Percentiles rank a stretch among this genome's conserved stretches.
Conservation (phyloP, 1,284 basidiomycete genomes). For the Wallemia mellicola region DNA sequence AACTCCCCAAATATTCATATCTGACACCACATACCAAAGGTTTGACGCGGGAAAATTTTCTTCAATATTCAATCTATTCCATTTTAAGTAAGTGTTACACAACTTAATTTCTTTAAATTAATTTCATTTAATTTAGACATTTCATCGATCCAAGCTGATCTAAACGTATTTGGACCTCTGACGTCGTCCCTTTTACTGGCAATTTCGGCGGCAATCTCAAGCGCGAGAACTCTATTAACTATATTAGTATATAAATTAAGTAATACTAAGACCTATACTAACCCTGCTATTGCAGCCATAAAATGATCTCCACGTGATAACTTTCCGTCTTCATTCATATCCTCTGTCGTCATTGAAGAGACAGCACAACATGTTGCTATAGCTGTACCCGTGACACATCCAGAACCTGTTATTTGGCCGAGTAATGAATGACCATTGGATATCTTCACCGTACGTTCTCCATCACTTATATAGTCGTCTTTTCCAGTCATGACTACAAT, state of each 20-base stretch:
- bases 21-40: background rate
- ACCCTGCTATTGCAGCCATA: constrained; percentile 44
- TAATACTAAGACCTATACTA: constrained; percentile 10
- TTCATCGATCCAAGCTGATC: constrained; percentile 59
- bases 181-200: constrained; percentile 40
- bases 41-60: background rate
- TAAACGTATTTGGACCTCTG: constrained; percentile 56
- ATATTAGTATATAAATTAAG: background rate
- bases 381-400: constrained; percentile 55
- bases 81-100: background rate
- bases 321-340: constrained; percentile 15
- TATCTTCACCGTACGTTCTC: constrained; percentile 31
- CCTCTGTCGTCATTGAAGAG: constrained; percentile 5
- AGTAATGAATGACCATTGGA: constrained; percentile 49
- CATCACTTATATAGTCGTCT: constrained; percentile 64
- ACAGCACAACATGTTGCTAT: constrained; percentile 44
- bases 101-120: background rate
- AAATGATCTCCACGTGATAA: constrained; percentile 42
- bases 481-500: constrained; percentile 57
- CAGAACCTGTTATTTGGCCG: constrained; percentile 57
- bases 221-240: constrained; percentile 31
- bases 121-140: constrained; percentile 26
- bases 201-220: constrained; percentile 56
- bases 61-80: background rate
- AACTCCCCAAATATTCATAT: background rate